phyloP scores from a whole-genome alignment of 73 alveolate species.

The Uronychia setigera region DNA sequence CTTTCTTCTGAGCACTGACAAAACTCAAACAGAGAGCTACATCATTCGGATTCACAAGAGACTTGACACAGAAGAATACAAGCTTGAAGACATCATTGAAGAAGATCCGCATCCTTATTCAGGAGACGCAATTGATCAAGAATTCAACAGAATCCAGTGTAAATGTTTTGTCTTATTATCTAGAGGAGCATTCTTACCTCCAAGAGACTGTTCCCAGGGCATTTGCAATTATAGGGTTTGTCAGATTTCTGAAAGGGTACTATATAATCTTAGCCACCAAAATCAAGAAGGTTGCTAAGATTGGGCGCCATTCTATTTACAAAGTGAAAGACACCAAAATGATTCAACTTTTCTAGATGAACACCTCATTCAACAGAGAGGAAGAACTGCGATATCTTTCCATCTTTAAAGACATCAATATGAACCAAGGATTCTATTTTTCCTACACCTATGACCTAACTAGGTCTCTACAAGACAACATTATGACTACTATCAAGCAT shows the following conservation, averaged over 20 bases:
- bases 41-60: conserved; percentile 29
- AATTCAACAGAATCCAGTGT: conserved; percentile 1
- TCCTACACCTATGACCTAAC: conserved; percentile 88
- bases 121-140: conserved; percentile 36
- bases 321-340: conserved; percentile 58
- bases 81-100: conserved; percentile 42
- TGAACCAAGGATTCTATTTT: conserved; percentile 78
- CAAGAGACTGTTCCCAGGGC: conserved; percentile 28
- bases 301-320: conserved; percentile 60
- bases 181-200: conserved; percentile 6
- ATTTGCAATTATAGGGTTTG: conserved; percentile 58
- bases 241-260: conserved; percentile 64
- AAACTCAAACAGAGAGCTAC: conserved; percentile 28
- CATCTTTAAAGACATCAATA: conserved; percentile 62
- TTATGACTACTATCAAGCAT: conserved; percentile 28
- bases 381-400: conserved; percentile 67
- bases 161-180: neutral
- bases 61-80: conserved; percentile 20
- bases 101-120: conserved; percentile 22
- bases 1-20: conserved; percentile 43
- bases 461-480: conserved; percentile 69
- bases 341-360: conserved; percentile 25
- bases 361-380: conserved; percentile 22
- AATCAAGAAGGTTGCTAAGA: conserved; percentile 48
- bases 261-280: conserved; percentile 53